Evolutionary conservation across 2,329 filamentous ascomycete genomes (phyloP).

Genomic region (Xylariaceae sp.): DNA sequence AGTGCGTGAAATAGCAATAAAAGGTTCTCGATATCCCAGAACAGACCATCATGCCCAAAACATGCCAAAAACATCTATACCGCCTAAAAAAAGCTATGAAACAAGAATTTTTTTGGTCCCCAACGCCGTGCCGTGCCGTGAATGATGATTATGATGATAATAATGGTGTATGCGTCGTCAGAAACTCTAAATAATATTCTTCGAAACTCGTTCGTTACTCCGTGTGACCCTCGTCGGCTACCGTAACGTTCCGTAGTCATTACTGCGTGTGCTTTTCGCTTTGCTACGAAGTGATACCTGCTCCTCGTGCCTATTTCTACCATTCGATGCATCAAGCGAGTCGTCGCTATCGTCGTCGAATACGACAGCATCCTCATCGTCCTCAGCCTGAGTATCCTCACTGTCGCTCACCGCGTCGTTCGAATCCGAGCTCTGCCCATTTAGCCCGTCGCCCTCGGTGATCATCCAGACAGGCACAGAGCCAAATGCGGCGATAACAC

Average conservation of each 20-base stretch:
- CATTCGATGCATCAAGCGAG: constrained; percentile 23
- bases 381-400: constrained; percentile 43
- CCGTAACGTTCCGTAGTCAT: constrained; percentile 18
- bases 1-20: too few relatives aligned
- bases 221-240: background rate
- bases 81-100: background rate
- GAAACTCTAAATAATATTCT: background rate
- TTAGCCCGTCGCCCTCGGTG: constrained; percentile 74
- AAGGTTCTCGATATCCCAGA: background rate
- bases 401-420: constrained; percentile 33
- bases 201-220: constrained; percentile 7
- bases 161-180: constrained; percentile 5
- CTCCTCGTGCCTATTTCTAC: constrained; percentile 29
- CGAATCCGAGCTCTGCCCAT: constrained; percentile 29
- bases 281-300: background rate
- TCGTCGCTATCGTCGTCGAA: constrained; percentile 39
- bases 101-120: constrained; percentile 7
- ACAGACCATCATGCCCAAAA: background rate
- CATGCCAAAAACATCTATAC: too few relatives aligned
- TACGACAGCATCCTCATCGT: constrained; percentile 35
- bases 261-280: background rate
- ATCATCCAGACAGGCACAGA: constrained; percentile 77
- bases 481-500: constrained; percentile 65
- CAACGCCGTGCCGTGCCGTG: constrained; percentile 23
- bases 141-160: background rate